phyloP scores from a whole-genome alignment of 331 rosid genomes.

The Malus hybrid region DNA sequence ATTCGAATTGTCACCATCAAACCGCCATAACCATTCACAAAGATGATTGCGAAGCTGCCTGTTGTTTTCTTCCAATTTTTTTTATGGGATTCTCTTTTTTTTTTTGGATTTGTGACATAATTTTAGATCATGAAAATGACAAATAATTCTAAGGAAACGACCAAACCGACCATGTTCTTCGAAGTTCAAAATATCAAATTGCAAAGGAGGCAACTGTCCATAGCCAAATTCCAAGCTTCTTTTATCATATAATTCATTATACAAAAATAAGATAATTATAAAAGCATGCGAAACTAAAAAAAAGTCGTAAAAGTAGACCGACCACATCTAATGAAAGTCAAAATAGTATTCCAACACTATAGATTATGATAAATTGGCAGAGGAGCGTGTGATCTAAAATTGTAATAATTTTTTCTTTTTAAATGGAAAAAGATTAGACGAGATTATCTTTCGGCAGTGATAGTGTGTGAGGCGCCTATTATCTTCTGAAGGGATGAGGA shows the following conservation, averaged over 20 bases:
- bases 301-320: not conserved
- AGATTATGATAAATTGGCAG: not conserved
- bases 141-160: not conserved
- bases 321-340: not conserved
- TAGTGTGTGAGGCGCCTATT: too few species aligned
- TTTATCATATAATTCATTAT: not conserved
- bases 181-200: not conserved
- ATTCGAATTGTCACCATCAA: not conserved
- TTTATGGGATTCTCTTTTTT: not conserved
- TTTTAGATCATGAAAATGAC: not conserved
- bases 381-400: too few species aligned
- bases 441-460: too few species aligned
- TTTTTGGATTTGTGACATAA: not conserved
- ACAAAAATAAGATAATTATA: not conserved
- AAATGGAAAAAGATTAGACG: too few species aligned
- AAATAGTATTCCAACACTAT: not conserved
- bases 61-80: not conserved
- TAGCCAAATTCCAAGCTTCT: not conserved
- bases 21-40: not conserved
- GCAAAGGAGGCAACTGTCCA: not conserved
- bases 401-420: not conserved
- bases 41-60: not conserved
- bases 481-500: too few species aligned
- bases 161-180: not conserved
- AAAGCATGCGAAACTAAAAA: not conserved